Evolutionary conservation across 805 yeast species (phyloP).

Genomic region (Metschnikowia reukaufii): DNA sequence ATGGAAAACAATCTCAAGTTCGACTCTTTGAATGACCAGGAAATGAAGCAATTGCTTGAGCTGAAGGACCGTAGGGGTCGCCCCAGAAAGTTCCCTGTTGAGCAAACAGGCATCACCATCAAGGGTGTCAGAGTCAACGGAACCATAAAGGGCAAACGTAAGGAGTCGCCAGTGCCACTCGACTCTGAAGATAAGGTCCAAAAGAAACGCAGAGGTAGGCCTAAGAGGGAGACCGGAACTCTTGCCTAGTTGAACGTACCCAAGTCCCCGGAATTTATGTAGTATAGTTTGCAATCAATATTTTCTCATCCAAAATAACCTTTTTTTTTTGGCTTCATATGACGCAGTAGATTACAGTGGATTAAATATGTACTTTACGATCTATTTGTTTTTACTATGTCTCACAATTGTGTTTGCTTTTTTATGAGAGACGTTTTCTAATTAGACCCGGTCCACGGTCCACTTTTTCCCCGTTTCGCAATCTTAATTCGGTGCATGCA

Average conservation of each 20-base stretch:
- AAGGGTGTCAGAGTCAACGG: slow-evolving; percentile 45
- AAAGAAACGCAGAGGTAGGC: slow-evolving; percentile 16
- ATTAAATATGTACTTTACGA: no score
- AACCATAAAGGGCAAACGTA: slow-evolving; percentile 17
- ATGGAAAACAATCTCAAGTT: slow-evolving; percentile 13
- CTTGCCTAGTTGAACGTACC: background rate
- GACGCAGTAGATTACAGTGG: no score
- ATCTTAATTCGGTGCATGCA: no score
- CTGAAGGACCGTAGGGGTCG: slow-evolving; percentile 50
- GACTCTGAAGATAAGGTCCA: slow-evolving; percentile 7
- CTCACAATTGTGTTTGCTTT: no score
- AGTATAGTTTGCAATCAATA: background rate
- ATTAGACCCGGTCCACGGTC: no score
- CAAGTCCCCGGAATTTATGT: background rate
- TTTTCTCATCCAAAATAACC: background rate
- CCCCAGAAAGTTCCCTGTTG: slow-evolving; percentile 51
- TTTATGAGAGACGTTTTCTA: no score
- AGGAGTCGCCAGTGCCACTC: slow-evolving; percentile 1
- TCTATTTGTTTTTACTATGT: no score
- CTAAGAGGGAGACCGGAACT: slow-evolving; percentile 9
- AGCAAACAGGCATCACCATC: slow-evolving; percentile 44
- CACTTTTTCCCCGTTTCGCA: no score
- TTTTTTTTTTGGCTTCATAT: background rate
- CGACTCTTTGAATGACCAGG: slow-evolving; percentile 13
- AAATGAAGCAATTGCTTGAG: slow-evolving; percentile 29